Conservation (phyloP, 1,139 yeast species). For the Magnusiomyces suaveolens region DNA sequence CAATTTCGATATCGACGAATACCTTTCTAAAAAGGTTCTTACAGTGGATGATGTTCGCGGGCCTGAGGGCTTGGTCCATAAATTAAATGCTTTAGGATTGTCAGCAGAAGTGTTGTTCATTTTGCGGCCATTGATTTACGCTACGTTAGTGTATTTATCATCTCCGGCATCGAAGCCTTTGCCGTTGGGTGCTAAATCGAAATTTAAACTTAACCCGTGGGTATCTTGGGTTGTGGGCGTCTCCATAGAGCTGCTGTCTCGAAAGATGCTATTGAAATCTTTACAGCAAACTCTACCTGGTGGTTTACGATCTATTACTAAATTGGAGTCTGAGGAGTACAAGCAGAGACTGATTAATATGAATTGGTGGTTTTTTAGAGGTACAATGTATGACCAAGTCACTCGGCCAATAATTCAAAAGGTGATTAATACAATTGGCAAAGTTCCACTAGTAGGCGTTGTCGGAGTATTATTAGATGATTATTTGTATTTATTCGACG, state of each 20-base stretch:
- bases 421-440: conserved; percentile 21
- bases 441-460: conserved; percentile 29
- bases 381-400: conserved; percentile 32
- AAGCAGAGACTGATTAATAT: conserved; percentile 27
- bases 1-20: conserved; percentile 21
- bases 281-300: conserved; percentile 22
- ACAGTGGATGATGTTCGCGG: conserved; percentile 31
- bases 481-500: conserved; percentile 34
- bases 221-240: conserved; percentile 36
- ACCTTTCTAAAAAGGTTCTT: conserved; percentile 26
- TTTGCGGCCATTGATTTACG: conserved; percentile 34
- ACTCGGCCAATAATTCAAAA: conserved; percentile 29
- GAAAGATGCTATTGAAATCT: conserved; percentile 21
- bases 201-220: conserved; percentile 26
- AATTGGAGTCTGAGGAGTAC: conserved; percentile 31
- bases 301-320: conserved; percentile 27
- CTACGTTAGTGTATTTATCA: conserved; percentile 25
- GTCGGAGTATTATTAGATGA: conserved; percentile 27
- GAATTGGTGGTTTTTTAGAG: conserved; percentile 37
- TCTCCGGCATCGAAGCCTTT: neutral
- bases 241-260: conserved; percentile 30
- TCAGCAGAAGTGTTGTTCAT: conserved; percentile 32
- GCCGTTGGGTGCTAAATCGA: neutral
- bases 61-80: conserved; percentile 29
- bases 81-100: conserved; percentile 22